Evolutionary conservation across 2,329 filamentous ascomycete species (phyloP), one percentile per base, ranked within the genome.

Genomic region (Raffaelea ambrosiae): DNA sequence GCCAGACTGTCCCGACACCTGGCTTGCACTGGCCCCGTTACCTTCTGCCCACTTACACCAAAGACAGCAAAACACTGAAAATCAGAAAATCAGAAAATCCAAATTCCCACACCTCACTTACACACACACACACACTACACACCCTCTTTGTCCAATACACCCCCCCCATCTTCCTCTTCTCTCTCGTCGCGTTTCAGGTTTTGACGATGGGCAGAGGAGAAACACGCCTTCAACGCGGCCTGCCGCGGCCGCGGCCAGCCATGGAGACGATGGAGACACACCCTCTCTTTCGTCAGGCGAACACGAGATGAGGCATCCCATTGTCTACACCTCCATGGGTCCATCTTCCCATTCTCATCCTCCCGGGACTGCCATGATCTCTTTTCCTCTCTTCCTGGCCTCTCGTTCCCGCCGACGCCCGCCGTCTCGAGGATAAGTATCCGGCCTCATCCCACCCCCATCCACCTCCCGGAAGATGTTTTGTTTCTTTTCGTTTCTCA

Each of bases 341-440:
- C n/a, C n/a, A n/a, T 29, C 26, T 29, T 29, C 26, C 13, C 26
- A 13, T 13, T 29, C 13, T 7, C 13, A 7, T 29, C 26, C 26
- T 29, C 26, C 13, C 7, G 7, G 26, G 26, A 7, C n/a, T 18
- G 36, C 14, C 40, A 13, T 21, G 20, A 5, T 23, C 22, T 31
- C 40, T 14, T 43, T 16, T 26, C 33, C 35, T 13, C 14, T 20
- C 40, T 22, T 48, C 51, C 18, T 38, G 41, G 40, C 53, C 53
- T 55, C 46, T 55, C 53, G 47, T 53, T 52, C 40, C 16, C 20
- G 18, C 31, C 36, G 43, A 14, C 43, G 31, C n/a, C 36, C 46
- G 4, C 16, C 48, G 26, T 53, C 43, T 36, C 43, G 51, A 55
- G 53, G 47, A 55, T 53, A 55, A 55, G 51, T 51, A 53, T 40